Conservation (phyloP, 345 rosid species). For the Draba incana region DNA sequence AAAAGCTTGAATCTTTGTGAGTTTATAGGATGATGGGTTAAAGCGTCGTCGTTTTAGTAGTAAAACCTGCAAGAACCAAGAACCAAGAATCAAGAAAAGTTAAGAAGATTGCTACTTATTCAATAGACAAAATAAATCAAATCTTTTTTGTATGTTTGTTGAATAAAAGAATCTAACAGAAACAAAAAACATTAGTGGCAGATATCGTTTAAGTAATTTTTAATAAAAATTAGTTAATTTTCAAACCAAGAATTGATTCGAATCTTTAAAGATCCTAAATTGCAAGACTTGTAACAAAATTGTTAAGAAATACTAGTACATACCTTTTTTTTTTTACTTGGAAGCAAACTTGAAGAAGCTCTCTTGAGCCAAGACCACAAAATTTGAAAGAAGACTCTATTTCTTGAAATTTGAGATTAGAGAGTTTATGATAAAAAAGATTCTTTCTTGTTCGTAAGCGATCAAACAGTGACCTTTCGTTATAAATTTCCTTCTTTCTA, state of each 20-base stretch:
- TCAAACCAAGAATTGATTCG: conserved; percentile 4
- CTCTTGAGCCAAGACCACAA: background rate
- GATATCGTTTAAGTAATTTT: background rate
- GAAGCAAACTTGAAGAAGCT: conserved; percentile 20
- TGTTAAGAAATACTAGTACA: too few species aligned
- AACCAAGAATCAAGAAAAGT: conserved; percentile 36
- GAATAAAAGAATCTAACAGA: conserved; percentile 31
- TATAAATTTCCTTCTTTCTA: conserved; percentile 6
- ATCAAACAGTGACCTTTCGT: conserved; percentile 40
- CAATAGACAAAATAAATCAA: conserved; percentile 56
- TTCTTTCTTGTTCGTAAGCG: background rate
- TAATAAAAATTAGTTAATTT: background rate
- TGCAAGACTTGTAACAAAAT: conserved; percentile 2
- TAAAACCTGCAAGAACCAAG: conserved; percentile 41
- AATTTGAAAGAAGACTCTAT: too few species aligned
- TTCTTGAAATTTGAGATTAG: too few species aligned
- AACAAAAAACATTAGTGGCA: conserved; percentile 46
- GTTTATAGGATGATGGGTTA: background rate
- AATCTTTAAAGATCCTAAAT: conserved; percentile 15
- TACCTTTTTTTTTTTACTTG: conserved; percentile 12
- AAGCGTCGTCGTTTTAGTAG: conserved; percentile 31
- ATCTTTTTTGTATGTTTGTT: conserved; percentile 45
- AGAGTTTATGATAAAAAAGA: conserved; percentile 31
- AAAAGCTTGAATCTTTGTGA: conserved; percentile 30
- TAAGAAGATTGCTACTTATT: conserved; percentile 49